These are phyloP conservation scores for Ogataea saltuana DNA, from an alignment of 805 yeast genomes.

Conservation along the genomic window DNA sequence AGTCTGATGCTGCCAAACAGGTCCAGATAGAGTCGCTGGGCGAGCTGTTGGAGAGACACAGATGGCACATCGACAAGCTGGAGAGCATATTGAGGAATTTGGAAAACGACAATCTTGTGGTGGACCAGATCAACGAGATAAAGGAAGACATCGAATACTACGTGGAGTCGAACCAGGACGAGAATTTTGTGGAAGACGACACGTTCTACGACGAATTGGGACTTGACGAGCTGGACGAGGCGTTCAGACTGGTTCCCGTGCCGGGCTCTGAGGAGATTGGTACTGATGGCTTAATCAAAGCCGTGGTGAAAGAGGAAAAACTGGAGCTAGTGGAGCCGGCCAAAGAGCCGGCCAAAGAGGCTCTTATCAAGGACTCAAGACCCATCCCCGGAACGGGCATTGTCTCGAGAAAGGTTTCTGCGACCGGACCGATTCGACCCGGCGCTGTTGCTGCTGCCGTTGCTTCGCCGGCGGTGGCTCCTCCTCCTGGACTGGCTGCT, in stretches of 20 bases:
- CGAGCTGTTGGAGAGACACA: slow-evolving; percentile 68
- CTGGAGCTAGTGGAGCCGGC: slow-evolving; percentile 2
- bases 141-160: slow-evolving; percentile 91
- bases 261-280: slow-evolving; percentile 21
- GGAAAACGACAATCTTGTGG: slow-evolving; percentile 78
- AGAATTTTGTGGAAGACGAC: slow-evolving; percentile 91
- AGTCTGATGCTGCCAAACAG: slow-evolving; percentile 54
- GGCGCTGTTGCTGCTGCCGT: slow-evolving; percentile 16
- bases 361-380: slow-evolving; percentile 7
- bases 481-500: slow-evolving; percentile 12
- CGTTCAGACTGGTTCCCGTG: slow-evolving; percentile 28
- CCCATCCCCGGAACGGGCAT: slow-evolving; percentile 20
- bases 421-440: slow-evolving; percentile 8
- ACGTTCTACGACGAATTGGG: slow-evolving; percentile 87
- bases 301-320: not conserved
- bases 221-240: slow-evolving; percentile 50
- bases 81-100: slow-evolving; percentile 76
- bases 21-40: slow-evolving; percentile 62
- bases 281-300: slow-evolving; percentile 7
- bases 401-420: slow-evolving; percentile 15
- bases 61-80: slow-evolving; percentile 73
- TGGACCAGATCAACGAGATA: slow-evolving; percentile 71
- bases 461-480: slow-evolving; percentile 10
- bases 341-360: slow-evolving; percentile 10
- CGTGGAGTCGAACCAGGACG: slow-evolving; percentile 91